These are phyloP conservation scores for Nitzschia palea DNA, from an alignment of 108 stramenopile species.

Conservation along the genomic window DNA sequence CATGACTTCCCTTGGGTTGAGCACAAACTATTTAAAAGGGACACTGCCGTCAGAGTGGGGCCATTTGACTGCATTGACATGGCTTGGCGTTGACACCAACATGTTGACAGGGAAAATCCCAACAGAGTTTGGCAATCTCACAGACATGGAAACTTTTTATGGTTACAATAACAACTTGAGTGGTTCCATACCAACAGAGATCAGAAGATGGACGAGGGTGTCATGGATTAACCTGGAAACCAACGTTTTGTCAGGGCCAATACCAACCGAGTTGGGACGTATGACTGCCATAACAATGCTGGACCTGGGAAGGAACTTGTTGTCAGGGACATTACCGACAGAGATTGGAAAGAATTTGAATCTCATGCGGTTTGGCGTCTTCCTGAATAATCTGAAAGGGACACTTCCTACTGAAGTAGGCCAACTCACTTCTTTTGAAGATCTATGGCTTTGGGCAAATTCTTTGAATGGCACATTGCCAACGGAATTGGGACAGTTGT, in stretches of 20 bases:
- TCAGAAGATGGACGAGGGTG: slow-evolving; percentile 22
- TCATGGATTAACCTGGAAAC: slow-evolving; percentile 43
- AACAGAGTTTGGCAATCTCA: slow-evolving; percentile 16
- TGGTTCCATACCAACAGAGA: slow-evolving; percentile 10
- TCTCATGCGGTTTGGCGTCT: slow-evolving; percentile 31
- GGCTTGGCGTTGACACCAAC: slow-evolving; percentile 23
- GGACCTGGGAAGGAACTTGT: slow-evolving; percentile 50
- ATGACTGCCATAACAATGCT: slow-evolving; percentile 40
- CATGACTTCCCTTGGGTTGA: not conserved
- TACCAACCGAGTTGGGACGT: slow-evolving; percentile 52
- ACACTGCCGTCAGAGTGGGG: slow-evolving; percentile 8
- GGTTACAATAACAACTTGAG: slow-evolving; percentile 31
- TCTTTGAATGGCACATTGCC: slow-evolving; percentile 55
- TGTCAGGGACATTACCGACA: slow-evolving; percentile 48
- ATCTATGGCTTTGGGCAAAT: slow-evolving; percentile 50
- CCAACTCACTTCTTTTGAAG: slow-evolving; percentile 32
- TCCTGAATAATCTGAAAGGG: slow-evolving; percentile 41
- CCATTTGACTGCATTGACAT: slow-evolving; percentile 1
- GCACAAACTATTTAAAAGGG: slow-evolving; percentile 16
- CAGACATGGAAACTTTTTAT: slow-evolving; percentile 22
- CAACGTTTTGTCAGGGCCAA: slow-evolving; percentile 53
- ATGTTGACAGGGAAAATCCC: slow-evolving; percentile 31
- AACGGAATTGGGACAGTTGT: slow-evolving; percentile 27
- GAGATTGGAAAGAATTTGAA: slow-evolving; percentile 33
- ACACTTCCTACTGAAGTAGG: slow-evolving; percentile 50